Evolutionary conservation across 352 stramenopile species (phyloP).

Genomic region (Phytophthora boehmeriae): DNA sequence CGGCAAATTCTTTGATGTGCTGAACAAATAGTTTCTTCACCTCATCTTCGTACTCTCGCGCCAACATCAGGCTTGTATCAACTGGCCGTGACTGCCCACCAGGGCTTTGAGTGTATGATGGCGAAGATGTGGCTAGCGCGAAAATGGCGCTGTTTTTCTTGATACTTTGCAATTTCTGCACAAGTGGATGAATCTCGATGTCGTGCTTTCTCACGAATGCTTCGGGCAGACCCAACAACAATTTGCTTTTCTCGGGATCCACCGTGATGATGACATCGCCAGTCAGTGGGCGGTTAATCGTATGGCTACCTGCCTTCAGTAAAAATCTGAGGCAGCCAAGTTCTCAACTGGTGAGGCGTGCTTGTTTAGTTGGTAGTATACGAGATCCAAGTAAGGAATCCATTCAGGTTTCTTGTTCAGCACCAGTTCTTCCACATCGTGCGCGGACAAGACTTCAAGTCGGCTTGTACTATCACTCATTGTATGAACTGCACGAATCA

Average conservation of each 20-base stretch:
- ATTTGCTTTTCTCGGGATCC: conserved; percentile 48
- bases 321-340: conserved; percentile 54
- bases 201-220: conserved; percentile 69
- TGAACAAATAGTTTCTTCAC: conserved; percentile 63
- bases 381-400: conserved; percentile 68
- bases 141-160: conserved; percentile 57
- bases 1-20: conserved; percentile 60
- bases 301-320: conserved; percentile 27
- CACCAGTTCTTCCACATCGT: conserved; percentile 62
- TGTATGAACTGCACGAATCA: conserved; percentile 43
- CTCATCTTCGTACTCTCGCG: conserved; percentile 49
- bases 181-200: conserved; percentile 65
- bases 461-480: conserved; percentile 15
- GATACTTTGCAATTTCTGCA: conserved; percentile 62
- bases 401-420: conserved; percentile 42
- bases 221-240: conserved; percentile 70
- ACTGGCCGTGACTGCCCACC: conserved; percentile 11
- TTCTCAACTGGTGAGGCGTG: conserved; percentile 41
- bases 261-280: conserved; percentile 74
- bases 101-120: conserved; percentile 22
- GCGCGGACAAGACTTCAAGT: conserved; percentile 52
- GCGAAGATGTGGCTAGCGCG: conserved; percentile 20
- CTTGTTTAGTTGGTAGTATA: conserved; percentile 59
- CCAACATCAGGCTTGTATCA: conserved; percentile 38
- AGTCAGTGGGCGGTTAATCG: conserved; percentile 18